phyloP scores from a whole-genome alignment of 805 yeast species.

The Hanseniaspora clermontiae region DNA sequence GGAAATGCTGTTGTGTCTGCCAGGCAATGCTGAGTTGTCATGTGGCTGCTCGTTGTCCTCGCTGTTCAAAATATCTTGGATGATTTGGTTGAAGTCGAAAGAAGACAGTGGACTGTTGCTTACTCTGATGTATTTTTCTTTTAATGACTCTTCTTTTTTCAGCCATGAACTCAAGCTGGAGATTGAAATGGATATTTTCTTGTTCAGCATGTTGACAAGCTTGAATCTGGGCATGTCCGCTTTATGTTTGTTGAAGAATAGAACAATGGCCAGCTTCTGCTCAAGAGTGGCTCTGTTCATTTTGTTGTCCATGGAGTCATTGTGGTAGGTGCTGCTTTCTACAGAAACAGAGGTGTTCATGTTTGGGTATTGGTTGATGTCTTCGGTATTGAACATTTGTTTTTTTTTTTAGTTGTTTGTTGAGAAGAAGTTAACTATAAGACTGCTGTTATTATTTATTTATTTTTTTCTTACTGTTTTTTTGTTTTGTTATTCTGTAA shows the following conservation, averaged over 20 bases:
- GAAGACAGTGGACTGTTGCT: constrained; percentile 17
- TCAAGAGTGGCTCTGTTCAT: constrained; percentile 44
- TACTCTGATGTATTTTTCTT: constrained; percentile 33
- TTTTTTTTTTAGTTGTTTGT: no score
- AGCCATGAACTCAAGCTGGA: constrained; percentile 52
- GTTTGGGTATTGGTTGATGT: background rate
- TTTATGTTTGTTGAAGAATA: constrained; percentile 32
- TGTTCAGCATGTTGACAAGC: constrained; percentile 41
- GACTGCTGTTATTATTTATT: no score
- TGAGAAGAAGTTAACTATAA: background rate
- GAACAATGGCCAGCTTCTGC: constrained; percentile 44
- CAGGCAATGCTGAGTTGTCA: background rate
- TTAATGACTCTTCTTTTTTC: constrained; percentile 38
- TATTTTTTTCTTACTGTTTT: no score
- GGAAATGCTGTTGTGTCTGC: constrained; percentile 13
- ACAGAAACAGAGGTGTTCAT: background rate
- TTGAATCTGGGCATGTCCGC: constrained; percentile 44
- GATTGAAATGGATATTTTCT: constrained; percentile 43
- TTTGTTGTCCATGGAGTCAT: background rate
- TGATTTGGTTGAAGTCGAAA: constrained; percentile 2
- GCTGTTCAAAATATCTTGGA: constrained; percentile 3
- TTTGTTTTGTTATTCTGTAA: no score
- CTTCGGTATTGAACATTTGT: background rate
- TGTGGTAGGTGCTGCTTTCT: background rate
- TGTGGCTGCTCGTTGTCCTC: background rate